Conservation (phyloP, 306 rosid species). For the Dalbergia cultrata region DNA sequence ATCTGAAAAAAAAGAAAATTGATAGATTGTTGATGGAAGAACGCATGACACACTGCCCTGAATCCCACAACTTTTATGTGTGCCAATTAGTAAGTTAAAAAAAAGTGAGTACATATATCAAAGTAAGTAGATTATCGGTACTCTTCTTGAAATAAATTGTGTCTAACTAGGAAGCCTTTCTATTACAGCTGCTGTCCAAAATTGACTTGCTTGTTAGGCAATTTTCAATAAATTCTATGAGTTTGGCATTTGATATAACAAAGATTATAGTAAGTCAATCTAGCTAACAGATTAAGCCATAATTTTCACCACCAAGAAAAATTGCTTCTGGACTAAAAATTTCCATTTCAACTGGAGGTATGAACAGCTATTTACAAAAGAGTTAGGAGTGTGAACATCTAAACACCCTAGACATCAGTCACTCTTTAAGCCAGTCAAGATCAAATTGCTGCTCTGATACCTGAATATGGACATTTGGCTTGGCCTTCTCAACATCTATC, state of each 20-base stretch:
- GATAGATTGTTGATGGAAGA: too few species aligned
- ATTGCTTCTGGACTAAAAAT: slow-evolving; percentile 6
- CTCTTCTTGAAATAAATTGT: not conserved
- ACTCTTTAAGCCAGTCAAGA: slow-evolving; percentile 85
- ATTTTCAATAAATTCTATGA: not conserved
- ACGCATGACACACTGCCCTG: too few species aligned
- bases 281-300: slow-evolving; percentile 26
- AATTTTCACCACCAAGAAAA: not conserved
- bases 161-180: not conserved
- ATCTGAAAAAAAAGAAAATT: too few species aligned
- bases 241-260: not conserved
- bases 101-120: too few species aligned
- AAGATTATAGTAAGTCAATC: not conserved
- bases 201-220: slow-evolving; percentile 1
- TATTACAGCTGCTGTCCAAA: not conserved
- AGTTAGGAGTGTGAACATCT: slow-evolving; percentile 30
- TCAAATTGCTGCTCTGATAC: slow-evolving; percentile 67
- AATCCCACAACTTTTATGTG: too few species aligned
- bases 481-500: slow-evolving; percentile 59
- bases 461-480: slow-evolving; percentile 67
- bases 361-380: slow-evolving; percentile 49
- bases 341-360: slow-evolving; percentile 24
- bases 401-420: slow-evolving; percentile 26
- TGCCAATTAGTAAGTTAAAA: too few species aligned
- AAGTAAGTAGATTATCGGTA: too few species aligned